phyloP scores from a whole-genome alignment of 805 yeast genomes.

The Lachancea quebecensis region DNA sequence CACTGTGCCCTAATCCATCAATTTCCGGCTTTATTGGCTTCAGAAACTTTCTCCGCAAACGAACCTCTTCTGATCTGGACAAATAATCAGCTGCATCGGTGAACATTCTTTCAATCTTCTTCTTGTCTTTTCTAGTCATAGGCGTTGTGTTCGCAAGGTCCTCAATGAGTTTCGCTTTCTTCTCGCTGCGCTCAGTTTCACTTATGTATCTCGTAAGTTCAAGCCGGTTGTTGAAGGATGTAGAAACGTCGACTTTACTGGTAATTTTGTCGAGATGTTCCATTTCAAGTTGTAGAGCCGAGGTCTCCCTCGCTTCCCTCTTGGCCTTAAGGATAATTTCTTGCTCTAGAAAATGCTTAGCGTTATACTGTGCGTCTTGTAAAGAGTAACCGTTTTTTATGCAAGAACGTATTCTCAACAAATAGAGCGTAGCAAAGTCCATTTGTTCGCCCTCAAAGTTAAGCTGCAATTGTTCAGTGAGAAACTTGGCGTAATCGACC shows the following conservation, averaged over 20 bases:
- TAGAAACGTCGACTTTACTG: slow-evolving; percentile 13
- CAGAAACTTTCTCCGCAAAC: slow-evolving; percentile 44
- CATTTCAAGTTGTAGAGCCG: slow-evolving; percentile 20
- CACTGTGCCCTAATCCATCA: slow-evolving; percentile 34
- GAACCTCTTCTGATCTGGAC: slow-evolving; percentile 27
- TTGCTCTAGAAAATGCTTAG: slow-evolving; percentile 45
- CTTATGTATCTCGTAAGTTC: slow-evolving; percentile 19
- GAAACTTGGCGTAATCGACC: slow-evolving; percentile 27
- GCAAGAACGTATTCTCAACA: slow-evolving; percentile 46
- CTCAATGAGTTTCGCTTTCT: slow-evolving; percentile 23
- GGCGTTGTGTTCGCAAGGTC: slow-evolving; percentile 14
- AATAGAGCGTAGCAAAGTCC: slow-evolving; percentile 42
- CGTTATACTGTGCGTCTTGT: slow-evolving; percentile 51
- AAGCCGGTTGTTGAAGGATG: slow-evolving; percentile 26
- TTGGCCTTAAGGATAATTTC: slow-evolving; percentile 37
- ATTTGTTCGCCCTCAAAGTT: slow-evolving; percentile 29
- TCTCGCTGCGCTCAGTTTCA: slow-evolving; percentile 27
- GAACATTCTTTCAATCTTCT: slow-evolving; percentile 39
- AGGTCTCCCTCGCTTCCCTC: slow-evolving; percentile 32
- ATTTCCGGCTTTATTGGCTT: slow-evolving; percentile 51
- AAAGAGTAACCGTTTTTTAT: slow-evolving; percentile 51
- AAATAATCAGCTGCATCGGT: slow-evolving; percentile 27
- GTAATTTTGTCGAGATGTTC: slow-evolving; percentile 12
- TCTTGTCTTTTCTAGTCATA: slow-evolving; percentile 26
- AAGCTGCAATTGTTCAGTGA: slow-evolving; percentile 15